Base-by-base conservation (phyloP, 2,329 filamentous ascomycete genomes). In the Penicillium sp. region DNA sequence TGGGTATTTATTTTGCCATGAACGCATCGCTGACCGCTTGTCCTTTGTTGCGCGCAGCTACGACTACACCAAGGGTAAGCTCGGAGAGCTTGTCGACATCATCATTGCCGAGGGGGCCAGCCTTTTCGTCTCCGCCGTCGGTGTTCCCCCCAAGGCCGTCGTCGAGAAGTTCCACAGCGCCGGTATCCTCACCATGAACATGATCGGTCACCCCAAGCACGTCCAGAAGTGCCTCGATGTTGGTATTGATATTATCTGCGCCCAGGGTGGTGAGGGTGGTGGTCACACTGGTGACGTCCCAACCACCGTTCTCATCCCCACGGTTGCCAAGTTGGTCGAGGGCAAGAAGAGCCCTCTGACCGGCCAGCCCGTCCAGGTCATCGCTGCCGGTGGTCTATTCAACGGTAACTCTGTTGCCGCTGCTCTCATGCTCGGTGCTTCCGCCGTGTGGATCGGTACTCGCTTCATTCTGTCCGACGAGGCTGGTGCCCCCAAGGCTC, bases 181-280 rank as follows among this genome's bases (percentile, higher is more conserved):
- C 69, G 92, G 92, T 64, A 85, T 99, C 65, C 83, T 96, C 64
- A 96, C 95, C 84, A 97, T 97, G 94, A 99, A 99, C 87, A 99
- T 99, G 94, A 92, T 99, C 74, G 94, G 94, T 64, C 94, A 99
- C 83, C 93, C 94, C 71, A 99, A 99, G 87, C 94, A 99, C 80
- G 93, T 96, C 61, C 85, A 91, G 79, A 99, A 97, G 84, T 95
- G 91, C 77, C 83, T 99, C 59, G 91, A 93, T 47, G 84, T 92
- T 55, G 94, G 92, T 63, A 91, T 87, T 66, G 94, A 99, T 77
- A 89, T 99, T 69, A 97, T 99, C 80, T 97, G 93, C 81, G 94
- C 94, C 49, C 94, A 99, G 81, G 94, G 94, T 73, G 93, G 94
- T 67, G 94, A 99, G 81, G 94, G 94, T 61, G 94, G 94, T 74